phyloP scores from a whole-genome alignment of 2,329 filamentous ascomycete species.

The Diaporthe sp. region DNA sequence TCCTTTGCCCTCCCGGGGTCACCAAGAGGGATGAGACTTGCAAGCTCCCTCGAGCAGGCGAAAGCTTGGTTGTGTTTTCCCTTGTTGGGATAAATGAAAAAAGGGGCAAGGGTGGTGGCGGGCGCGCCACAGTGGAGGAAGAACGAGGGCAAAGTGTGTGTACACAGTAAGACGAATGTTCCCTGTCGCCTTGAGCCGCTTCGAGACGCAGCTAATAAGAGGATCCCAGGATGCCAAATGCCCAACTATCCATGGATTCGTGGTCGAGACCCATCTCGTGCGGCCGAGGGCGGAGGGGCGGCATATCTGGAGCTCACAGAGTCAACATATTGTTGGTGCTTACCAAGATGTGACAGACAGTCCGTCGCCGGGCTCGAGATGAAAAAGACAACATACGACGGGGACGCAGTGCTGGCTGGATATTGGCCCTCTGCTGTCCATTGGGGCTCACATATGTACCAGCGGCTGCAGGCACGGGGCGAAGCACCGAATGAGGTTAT shows the following conservation, averaged over 20 bases:
- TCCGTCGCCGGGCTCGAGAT: conserved; percentile 3
- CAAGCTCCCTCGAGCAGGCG: conserved; percentile 14
- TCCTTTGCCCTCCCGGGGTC: conserved; percentile 12
- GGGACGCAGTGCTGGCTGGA: background rate
- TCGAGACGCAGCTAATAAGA: conserved; percentile 11
- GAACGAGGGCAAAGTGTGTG: conserved; percentile 1
- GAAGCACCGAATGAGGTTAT: conserved; percentile 26
- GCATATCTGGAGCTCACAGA: background rate
- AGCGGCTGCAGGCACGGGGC: conserved; percentile 31
- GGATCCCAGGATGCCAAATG: background rate
- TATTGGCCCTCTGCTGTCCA: background rate
- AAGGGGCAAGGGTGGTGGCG: conserved; percentile 25
- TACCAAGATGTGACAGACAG: background rate
- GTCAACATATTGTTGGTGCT: conserved; percentile 16
- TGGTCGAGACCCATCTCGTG: conserved; percentile 6
- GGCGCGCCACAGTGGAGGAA: conserved; percentile 11
- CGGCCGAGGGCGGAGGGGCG: conserved; percentile 1
- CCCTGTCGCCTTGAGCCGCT: conserved; percentile 23
- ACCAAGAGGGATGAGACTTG: background rate
- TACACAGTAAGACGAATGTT: conserved; percentile 7
- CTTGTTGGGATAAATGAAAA: conserved; percentile 30
- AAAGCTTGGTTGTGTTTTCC: conserved; percentile 24
- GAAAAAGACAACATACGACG: conserved; percentile 1
- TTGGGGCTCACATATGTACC: conserved; percentile 19
- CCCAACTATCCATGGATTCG: background rate